Base-by-base conservation (phyloP, 148 eudicot species). In the Suaeda aralocaspica region DNA sequence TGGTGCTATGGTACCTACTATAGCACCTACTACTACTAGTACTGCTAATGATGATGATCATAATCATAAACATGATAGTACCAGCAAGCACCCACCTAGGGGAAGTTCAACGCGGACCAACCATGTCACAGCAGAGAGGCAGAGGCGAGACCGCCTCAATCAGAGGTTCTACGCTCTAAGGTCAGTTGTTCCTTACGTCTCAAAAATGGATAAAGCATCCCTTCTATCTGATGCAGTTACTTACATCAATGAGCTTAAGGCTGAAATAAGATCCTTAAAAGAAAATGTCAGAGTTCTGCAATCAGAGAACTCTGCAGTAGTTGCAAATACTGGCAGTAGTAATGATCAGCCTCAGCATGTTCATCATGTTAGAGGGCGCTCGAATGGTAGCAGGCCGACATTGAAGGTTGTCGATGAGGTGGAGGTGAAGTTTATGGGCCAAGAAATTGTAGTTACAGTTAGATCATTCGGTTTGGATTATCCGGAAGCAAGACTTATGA, bases 151-250 rank as follows among this genome's bases (percentile, higher is more conserved):
- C 75, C 84, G 82, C 82, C 82, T 88, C 6, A 88, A 88, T 70
- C 81, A 70, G 15, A 73, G 80, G 5, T 88, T 86, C 68, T 84
- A 75, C 56, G 79, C 88, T 1, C 81, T 88, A 0, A 70, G 90
- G 1, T 70, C 83, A 1, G 89, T 82, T 0, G 92, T 88, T 15
- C 89, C 92, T 1, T 79, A 88, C 57, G 86, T 88, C 6, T 80
- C 88, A 5, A 86, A 73, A 59, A 86, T 86, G 90, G 88, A 88
- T 70, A 86, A 81, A 58, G 93, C 93, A 1, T 88, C 93, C 14
- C 48, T 88, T 9, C 79, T 88, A 1, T 73, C 74, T 0, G 93
- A 88, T 52, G 93, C 93, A 0, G 83, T 88, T 0, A 33, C 81
- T 0, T 82, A 88, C 70, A 86, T 88, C 58, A 84, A 78, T 2